Evolutionary conservation across 1,139 yeast genomes (phyloP), one percentile per base, ranked within the genome.

Genomic region (Candida sanyaensis): DNA sequence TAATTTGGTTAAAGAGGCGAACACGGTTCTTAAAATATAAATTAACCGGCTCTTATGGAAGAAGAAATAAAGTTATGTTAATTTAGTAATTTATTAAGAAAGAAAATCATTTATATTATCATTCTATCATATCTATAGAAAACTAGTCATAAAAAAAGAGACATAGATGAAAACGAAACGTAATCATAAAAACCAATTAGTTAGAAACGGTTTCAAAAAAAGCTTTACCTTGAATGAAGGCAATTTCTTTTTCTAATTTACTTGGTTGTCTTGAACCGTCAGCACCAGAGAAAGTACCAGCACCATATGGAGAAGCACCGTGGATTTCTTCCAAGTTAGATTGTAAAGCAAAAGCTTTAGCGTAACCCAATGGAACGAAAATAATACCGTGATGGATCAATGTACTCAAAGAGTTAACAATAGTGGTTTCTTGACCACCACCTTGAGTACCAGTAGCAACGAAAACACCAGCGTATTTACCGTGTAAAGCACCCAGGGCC

Each of bases 361-460:
- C 83, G 75, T 83, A 88, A 63, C 96, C 96, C 58, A 88, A 78
- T 62, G 96, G 96, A 48, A 88, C 85, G 65, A 63, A 88, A 57
- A 85, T 80, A 65, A 88, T 77, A 64, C 96, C 96, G 59, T 88
- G 96, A 68, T 88, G 96, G 50, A 81, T 79, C 57, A 86, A 75
- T 37, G 83, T 79, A 13, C 93, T 84, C 59, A 88, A 62, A 44
- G 88, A 66, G 72, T 82, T 86, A 55, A 80, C 70, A 47, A 76
- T 77, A 41, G 96, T 87, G 48, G 76, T 69, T 72, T 89, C 96
- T 69, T 86, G 90, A 58, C 92, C 92, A 68, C 95, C 95, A 65
- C 93, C 93, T 60, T 83, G 84, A 48, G 91, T 78, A 64, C 93
- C 92, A 40, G 96, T 88, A 42, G 89, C 78, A 48, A 84, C 85